phyloP scores from a whole-genome alignment of 148 eudicot species.

The Pharnaceum exiguum region DNA sequence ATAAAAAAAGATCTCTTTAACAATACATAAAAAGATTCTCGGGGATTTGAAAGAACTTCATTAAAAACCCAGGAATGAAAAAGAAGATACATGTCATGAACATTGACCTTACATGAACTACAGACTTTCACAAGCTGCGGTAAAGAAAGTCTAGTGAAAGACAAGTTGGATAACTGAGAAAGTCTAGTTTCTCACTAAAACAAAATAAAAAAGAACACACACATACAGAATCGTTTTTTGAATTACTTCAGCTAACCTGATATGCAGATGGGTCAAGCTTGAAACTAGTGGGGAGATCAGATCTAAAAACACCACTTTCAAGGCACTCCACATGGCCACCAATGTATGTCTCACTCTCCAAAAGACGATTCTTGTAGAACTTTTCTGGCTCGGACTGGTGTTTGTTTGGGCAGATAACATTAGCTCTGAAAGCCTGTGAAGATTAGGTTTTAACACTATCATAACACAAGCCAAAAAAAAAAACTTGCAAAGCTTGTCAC shows the following conservation, averaged over 20 bases:
- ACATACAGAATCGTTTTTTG: too few relatives aligned
- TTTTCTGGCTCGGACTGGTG: slow-evolving; percentile 96
- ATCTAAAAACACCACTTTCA: slow-evolving; percentile 99
- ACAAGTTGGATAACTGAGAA: too few relatives aligned
- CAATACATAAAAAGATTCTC: too few relatives aligned
- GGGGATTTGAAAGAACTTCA: too few relatives aligned
- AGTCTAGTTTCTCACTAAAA: too few relatives aligned
- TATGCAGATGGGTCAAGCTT: slow-evolving; percentile 96
- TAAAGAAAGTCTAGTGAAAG: too few relatives aligned
- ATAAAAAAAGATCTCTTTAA: too few relatives aligned
- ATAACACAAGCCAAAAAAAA: neutral
- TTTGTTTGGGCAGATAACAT: slow-evolving; percentile 94
- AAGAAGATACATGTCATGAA: too few relatives aligned
- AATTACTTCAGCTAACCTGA: slow-evolving; percentile 62
- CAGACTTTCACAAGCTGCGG: too few relatives aligned
- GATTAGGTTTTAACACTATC: slow-evolving; percentile 9
- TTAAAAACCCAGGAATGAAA: too few relatives aligned
- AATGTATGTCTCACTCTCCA: slow-evolving; percentile 99
- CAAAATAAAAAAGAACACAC: too few relatives aligned
- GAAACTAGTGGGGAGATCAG: slow-evolving; percentile 94
- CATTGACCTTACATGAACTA: too few relatives aligned
- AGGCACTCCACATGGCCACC: slow-evolving; percentile 99
- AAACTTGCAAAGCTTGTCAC: neutral
- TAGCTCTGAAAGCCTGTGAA: slow-evolving; percentile 83
- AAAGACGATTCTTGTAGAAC: slow-evolving; percentile 61